Evolutionary conservation across 2,329 filamentous ascomycete genomes (phyloP).

Genomic region (Pseudogymnoascus sp.): DNA sequence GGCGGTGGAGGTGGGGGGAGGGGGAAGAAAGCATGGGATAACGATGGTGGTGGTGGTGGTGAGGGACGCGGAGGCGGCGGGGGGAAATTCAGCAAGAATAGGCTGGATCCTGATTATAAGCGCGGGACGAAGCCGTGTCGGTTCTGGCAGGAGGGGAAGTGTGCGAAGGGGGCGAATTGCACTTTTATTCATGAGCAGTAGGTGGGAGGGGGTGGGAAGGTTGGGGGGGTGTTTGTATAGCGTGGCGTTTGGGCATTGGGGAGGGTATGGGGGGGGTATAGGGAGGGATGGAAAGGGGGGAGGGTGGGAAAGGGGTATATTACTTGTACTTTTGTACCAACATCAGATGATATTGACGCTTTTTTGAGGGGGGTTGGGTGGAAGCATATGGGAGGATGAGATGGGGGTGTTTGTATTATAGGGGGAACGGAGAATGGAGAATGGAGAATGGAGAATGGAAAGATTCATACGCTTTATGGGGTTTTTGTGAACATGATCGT

Average conservation of each 20-base stretch:
- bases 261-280: neutral
- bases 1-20: slow-evolving; percentile 13
- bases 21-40: too few relatives aligned
- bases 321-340: neutral
- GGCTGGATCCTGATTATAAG: too few relatives aligned
- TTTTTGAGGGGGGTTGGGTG: neutral
- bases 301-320: neutral
- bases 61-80: too few relatives aligned
- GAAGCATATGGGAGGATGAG: neutral
- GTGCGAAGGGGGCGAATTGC: slow-evolving; percentile 64
- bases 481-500: neutral
- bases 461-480: too few relatives aligned
- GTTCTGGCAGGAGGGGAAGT: slow-evolving; percentile 63
- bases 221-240: neutral
- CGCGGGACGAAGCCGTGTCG: too few relatives aligned
- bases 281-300: neutral
- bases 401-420: neutral
- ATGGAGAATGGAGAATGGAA: too few relatives aligned
- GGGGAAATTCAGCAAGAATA: too few relatives aligned
- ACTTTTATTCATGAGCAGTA: slow-evolving; percentile 65
- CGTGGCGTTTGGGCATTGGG: neutral
- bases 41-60: too few relatives aligned
- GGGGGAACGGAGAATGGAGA: neutral
- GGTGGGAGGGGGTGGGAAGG: too few relatives aligned
- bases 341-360: neutral